Base-by-base conservation (phyloP, 1,139 yeast genomes). In the Kodamaea plutei region DNA sequence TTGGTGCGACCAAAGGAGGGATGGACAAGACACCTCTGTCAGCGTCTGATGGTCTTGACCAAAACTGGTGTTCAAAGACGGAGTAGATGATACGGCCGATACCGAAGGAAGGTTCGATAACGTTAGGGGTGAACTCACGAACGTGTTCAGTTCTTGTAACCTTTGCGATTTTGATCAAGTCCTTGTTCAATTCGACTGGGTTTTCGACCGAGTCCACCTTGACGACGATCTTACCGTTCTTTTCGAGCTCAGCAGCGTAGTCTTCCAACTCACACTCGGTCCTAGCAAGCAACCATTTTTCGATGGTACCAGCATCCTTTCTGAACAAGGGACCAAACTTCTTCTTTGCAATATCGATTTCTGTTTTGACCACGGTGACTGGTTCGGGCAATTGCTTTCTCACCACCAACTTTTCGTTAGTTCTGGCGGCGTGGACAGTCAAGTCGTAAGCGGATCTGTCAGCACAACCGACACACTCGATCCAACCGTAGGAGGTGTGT, bases 381-480 rank as follows among this genome's bases (percentile, higher is more conserved):
- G 99, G 98, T 56, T 77, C 82, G 31, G 84, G 79, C 47, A 91
- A 74, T 34, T 85, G 74, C 67, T 93, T 84, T 72, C 97, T 84
- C 29, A 91, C 98, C 38, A 88, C 89, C 52, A 93, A 72, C 63
- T 87, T 88, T 64, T 87, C 96, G 61, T 88, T 88, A 38, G 98
- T 93, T 63, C 87, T 83, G 36, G 94, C 93, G 30, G 97, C 66
- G 57, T 93, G 99, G 36, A 93, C 98, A 32, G 91, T 76, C 61
- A 93, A 77, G 65, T 93, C 99, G 58, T 88, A 93, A 26, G 99
- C 99, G 30, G 96, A 85, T 69, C 99, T 81, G 64, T 93, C 99
- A 41, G 99, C 99, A 70, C 98, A 91, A 47, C 99, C 99, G 54
- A 91, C 97, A 79, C 98, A 91, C 68, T 93, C 99, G 50, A 93